phyloP scores from a whole-genome alignment of 2,329 filamentous ascomycete species.

The Septoria linicola region DNA sequence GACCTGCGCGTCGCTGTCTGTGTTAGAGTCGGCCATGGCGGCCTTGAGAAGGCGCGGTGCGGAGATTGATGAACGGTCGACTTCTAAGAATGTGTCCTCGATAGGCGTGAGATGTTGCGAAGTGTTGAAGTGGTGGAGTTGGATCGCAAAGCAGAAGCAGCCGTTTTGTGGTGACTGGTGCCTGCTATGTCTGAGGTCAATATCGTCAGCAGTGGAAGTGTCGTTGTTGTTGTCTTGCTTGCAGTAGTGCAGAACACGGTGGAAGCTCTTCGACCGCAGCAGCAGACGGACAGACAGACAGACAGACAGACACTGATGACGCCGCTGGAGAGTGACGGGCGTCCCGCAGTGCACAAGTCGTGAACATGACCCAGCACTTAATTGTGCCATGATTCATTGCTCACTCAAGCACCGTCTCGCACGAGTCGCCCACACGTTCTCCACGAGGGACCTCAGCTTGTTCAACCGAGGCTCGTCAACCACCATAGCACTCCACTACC shows the following conservation, averaged over 20 bases:
- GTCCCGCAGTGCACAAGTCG: neutral
- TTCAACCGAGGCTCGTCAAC: slow-evolving; percentile 3
- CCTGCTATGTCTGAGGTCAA: neutral
- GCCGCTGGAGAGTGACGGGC: too few relatives aligned
- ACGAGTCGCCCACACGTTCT: too few relatives aligned
- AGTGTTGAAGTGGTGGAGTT: neutral
- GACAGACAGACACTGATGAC: neutral
- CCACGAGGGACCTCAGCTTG: neutral
- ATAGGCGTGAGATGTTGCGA: neutral
- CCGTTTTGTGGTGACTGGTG: neutral
- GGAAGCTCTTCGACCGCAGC: too few relatives aligned
- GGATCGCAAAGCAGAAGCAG: neutral
- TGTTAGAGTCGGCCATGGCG: slow-evolving; percentile 60
- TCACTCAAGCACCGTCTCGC: too few relatives aligned
- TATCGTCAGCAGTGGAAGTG: neutral
- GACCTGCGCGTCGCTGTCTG: slow-evolving; percentile 70
- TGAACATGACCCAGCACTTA: too few relatives aligned
- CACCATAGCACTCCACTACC: slow-evolving; percentile 5
- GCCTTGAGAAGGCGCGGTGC: neutral
- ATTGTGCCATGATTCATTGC: too few relatives aligned
- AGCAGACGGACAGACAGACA: too few relatives aligned
- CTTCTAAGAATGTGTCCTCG: neutral
- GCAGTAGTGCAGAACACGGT: too few relatives aligned
- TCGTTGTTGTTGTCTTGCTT: too few relatives aligned
- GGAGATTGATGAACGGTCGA: neutral